A percentile compares a stretch with the other conserved stretches of the same genome.
Evolutionary conservation across 1,139 yeast species (phyloP).

Genomic region (Hemisphaericaspora xylofermentans): DNA sequence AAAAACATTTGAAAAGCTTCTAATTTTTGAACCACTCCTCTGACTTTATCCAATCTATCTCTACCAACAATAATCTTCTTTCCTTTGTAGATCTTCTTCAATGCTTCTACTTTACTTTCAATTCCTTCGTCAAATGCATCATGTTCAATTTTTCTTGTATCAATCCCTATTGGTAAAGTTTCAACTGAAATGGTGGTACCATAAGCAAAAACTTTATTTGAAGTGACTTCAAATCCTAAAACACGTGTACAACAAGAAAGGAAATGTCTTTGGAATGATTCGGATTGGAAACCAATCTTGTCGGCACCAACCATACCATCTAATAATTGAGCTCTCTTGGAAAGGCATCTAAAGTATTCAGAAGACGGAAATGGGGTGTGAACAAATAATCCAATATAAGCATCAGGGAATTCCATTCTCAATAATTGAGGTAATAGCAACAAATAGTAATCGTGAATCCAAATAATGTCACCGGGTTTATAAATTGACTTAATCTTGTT

Average conservation of each 20-base stretch:
- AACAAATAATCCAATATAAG: conserved; percentile 76
- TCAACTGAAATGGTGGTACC: conserved; percentile 75
- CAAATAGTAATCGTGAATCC: conserved; percentile 94
- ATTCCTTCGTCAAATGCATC: conserved; percentile 47
- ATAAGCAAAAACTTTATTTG: conserved; percentile 64
- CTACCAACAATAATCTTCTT: conserved; percentile 81
- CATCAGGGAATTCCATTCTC: conserved; percentile 78
- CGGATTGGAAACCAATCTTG: conserved; percentile 81
- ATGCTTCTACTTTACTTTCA: conserved; percentile 43
- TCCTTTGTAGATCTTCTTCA: conserved; percentile 67
- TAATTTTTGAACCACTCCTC: conserved; percentile 80
- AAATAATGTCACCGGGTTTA: conserved; percentile 86
- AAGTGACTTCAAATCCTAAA: conserved; percentile 65
- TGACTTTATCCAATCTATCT: conserved; percentile 74
- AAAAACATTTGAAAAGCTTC: conserved; percentile 82
- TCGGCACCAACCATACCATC: conserved; percentile 93
- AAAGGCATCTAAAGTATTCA: conserved; percentile 88
- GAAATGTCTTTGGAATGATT: conserved; percentile 85
- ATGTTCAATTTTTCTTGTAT: conserved; percentile 59
- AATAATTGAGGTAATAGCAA: conserved; percentile 82
- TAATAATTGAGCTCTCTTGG: conserved; percentile 75
- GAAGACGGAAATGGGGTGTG: conserved; percentile 95
- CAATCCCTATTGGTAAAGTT: conserved; percentile 85
- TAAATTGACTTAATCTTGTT: conserved; percentile 71
- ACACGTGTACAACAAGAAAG: conserved; percentile 84